A percentile compares a stretch with the other conserved stretches of the same genome.
These are phyloP conservation scores for Rhodosporidiobolus odoratus DNA, from an alignment of 768 basidiomycete species.

Conservation along the genomic window DNA sequence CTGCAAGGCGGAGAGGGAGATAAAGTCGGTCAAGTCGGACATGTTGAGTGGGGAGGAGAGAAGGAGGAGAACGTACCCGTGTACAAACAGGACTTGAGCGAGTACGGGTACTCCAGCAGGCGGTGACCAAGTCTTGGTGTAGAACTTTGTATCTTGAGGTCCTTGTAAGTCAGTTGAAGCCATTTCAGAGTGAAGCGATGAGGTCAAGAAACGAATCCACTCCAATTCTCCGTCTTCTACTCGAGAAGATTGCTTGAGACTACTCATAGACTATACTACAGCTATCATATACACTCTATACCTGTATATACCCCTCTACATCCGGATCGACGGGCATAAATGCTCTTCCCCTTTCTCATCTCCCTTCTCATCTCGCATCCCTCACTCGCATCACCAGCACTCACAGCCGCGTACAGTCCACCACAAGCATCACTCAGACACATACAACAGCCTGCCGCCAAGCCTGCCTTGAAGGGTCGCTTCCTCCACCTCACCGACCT, in stretches of 20 bases:
- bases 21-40: neutral
- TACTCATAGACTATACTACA: too few species aligned
- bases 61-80: conserved; percentile 21
- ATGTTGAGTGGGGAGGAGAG: neutral
- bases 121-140: conserved; percentile 31
- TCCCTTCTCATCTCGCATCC: too few species aligned
- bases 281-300: too few species aligned
- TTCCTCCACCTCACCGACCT: conserved; percentile 80
- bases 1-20: neutral
- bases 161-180: too few species aligned
- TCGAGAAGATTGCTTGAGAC: too few species aligned
- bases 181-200: too few species aligned
- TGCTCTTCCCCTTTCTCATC: too few species aligned
- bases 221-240: neutral
- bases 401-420: neutral
- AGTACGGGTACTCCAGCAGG: neutral
- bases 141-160: conserved; percentile 18
- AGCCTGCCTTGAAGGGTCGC: conserved; percentile 55
- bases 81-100: conserved; percentile 30
- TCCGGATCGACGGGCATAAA: too few species aligned
- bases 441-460: neutral
- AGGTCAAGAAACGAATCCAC: too few species aligned
- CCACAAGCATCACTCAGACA: neutral
- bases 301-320: too few species aligned
- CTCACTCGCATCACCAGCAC: too few species aligned